phyloP scores from a whole-genome alignment of 495 filamentous ascomycete genomes.

The Penicillium steckii region DNA sequence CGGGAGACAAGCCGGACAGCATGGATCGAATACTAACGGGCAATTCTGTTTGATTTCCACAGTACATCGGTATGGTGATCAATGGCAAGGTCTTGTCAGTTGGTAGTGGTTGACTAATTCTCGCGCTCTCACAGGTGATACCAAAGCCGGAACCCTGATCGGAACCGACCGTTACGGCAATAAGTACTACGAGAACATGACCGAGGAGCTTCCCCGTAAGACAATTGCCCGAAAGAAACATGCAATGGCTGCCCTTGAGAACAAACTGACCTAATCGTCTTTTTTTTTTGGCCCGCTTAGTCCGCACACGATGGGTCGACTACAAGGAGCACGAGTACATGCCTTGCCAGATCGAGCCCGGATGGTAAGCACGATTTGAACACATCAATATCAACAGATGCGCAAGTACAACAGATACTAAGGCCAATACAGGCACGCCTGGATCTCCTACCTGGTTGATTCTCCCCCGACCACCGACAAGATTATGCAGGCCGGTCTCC shows the following conservation, averaged over 20 bases:
- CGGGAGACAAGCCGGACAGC: constrained; percentile 6
- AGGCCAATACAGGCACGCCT: constrained; percentile 70
- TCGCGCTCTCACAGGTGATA: constrained; percentile 70
- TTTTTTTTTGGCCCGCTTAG: no score
- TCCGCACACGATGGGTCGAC: constrained; percentile 97
- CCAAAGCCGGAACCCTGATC: constrained; percentile 87
- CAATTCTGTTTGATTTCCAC: constrained; percentile 16
- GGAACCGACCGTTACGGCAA: constrained; percentile 89
- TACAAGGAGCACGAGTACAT: constrained; percentile 84
- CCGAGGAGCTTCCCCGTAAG: constrained; percentile 90
- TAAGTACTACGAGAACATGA: constrained; percentile 92
- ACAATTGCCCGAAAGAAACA: not conserved
- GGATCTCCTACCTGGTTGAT: constrained; percentile 92
- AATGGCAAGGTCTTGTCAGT: not conserved
- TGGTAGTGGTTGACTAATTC: constrained; percentile 11
- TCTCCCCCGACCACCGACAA: constrained; percentile 78
- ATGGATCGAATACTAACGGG: constrained; percentile 22
- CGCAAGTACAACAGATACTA: not conserved
- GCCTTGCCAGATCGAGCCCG: constrained; percentile 90
- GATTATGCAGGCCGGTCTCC: constrained; percentile 59
- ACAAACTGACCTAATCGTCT: not conserved
- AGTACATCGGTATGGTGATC: constrained; percentile 64
- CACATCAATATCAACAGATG: not conserved
- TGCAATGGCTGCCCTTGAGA: not conserved
- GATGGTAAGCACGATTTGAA: constrained; percentile 60